These are phyloP conservation scores for Ustilago trichophora DNA, from an alignment of 1,284 basidiomycete species.

Conservation along the genomic window DNA sequence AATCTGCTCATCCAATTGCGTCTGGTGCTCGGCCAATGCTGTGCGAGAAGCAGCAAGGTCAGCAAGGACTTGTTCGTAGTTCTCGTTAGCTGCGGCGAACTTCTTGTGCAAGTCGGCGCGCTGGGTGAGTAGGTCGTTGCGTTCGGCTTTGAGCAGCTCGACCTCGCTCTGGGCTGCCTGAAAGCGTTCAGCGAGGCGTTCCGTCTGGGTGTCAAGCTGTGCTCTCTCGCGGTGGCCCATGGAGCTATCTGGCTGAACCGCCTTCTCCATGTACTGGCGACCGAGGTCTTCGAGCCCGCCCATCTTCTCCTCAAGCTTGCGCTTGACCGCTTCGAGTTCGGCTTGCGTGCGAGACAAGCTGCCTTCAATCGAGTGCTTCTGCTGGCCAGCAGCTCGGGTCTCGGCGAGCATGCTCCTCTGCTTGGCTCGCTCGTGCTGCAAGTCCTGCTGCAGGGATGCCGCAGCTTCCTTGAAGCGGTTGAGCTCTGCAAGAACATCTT, in stretches of 20 bases:
- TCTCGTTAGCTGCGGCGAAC: conserved; percentile 39
- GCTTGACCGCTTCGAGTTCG: conserved; percentile 37
- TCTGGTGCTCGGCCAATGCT: conserved; percentile 44
- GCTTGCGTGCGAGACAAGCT: conserved; percentile 32
- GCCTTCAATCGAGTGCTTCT: conserved; percentile 38
- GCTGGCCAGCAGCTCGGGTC: conserved; percentile 18
- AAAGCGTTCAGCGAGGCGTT: conserved; percentile 41
- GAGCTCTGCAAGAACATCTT: conserved; percentile 36
- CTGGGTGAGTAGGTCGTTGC: conserved; percentile 36
- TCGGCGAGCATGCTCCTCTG: conserved; percentile 33
- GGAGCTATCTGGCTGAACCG: conserved; percentile 11
- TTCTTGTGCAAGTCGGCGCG: conserved; percentile 39
- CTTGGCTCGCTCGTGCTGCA: conserved; percentile 32
- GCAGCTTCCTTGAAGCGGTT: conserved; percentile 37
- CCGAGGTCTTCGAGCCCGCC: conserved; percentile 32
- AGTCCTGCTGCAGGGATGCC: conserved; percentile 33
- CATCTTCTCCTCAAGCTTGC: conserved; percentile 44
- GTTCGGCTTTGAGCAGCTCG: conserved; percentile 38
- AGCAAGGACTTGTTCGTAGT: conserved; percentile 30
- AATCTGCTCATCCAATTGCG: conserved; percentile 56
- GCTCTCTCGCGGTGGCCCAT: conserved; percentile 9
- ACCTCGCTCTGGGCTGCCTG: conserved; percentile 37
- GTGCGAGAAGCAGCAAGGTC: conserved; percentile 34
- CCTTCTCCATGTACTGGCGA: conserved; percentile 24
- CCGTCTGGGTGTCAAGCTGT: conserved; percentile 18